These are phyloP conservation scores for Theileria luwenshuni DNA, from an alignment of 169 alveolate genomes.

Conservation along the genomic window DNA sequence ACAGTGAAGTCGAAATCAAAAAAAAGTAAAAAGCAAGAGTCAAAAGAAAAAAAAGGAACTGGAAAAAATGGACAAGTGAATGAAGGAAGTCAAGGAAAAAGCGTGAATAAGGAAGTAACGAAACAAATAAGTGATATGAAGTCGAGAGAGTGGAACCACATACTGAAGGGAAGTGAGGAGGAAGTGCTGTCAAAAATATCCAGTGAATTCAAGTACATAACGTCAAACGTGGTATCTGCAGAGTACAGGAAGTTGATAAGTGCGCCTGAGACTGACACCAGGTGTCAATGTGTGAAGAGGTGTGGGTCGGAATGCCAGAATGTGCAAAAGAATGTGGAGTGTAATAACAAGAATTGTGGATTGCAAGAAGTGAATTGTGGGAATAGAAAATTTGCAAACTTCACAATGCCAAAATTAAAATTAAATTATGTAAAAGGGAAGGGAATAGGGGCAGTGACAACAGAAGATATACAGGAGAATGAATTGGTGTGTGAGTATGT, in stretches of 20 bases:
- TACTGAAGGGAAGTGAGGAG: slow-evolving; percentile 36
- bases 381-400: slow-evolving; percentile 42
- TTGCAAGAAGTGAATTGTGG: slow-evolving; percentile 59
- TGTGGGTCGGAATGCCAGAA: slow-evolving; percentile 41
- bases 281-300: slow-evolving; percentile 27
- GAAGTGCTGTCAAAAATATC: slow-evolving; percentile 21
- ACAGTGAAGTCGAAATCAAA: slow-evolving; percentile 16
- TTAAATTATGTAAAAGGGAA: slow-evolving; percentile 67
- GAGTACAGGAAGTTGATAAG: slow-evolving; percentile 33
- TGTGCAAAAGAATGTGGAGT: slow-evolving; percentile 31
- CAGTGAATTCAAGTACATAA: slow-evolving; percentile 51
- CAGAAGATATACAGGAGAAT: slow-evolving; percentile 70
- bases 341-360: slow-evolving; percentile 39
- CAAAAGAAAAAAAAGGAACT: not conserved
- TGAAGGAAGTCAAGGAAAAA: not conserved
- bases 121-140: slow-evolving; percentile 19
- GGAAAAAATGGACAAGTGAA: not conserved
- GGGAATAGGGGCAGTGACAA: slow-evolving; percentile 80
- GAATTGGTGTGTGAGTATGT: slow-evolving; percentile 83
- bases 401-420: slow-evolving; percentile 38
- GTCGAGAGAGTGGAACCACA: slow-evolving; percentile 47
- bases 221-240: slow-evolving; percentile 44
- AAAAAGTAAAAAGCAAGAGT: slow-evolving; percentile 15
- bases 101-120: not conserved
- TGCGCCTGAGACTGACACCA: slow-evolving; percentile 25